Percentiles rank a stretch among this genome's conserved stretches.
phyloP scores from a whole-genome alignment of 306 rosid genomes.

The Malus domestica region ASM211411v1 NC_041797.1:10853501-10854000 shows the following conservation, averaged over 20 bases:
- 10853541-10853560: neutral
- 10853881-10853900: constrained; percentile 62
- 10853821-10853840: constrained; percentile 28
- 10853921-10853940: constrained; percentile 77
- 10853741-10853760: constrained; percentile 24
- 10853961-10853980: constrained; percentile 94
- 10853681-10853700: constrained; percentile 2
- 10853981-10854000: constrained; percentile 88
- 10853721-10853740: constrained; percentile 8
- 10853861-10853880: constrained; percentile 56
- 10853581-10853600: neutral
- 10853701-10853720: constrained; percentile 17
- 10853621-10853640: neutral
- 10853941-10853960: constrained; percentile 92
- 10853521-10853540: neutral
- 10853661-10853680: neutral
- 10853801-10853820: constrained; percentile 46
- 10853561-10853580: neutral
- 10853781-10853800: constrained; percentile 49
- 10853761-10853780: constrained; percentile 24
- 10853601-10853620: neutral
- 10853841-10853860: constrained; percentile 48
- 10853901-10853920: constrained; percentile 81
- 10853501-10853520: neutral
- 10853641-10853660: neutral